Evolutionary conservation across 2,329 filamentous ascomycete species (phyloP), one percentile per base, ranked within the genome.

Genomic region (Ophiocordyceps unilateralis): DNA sequence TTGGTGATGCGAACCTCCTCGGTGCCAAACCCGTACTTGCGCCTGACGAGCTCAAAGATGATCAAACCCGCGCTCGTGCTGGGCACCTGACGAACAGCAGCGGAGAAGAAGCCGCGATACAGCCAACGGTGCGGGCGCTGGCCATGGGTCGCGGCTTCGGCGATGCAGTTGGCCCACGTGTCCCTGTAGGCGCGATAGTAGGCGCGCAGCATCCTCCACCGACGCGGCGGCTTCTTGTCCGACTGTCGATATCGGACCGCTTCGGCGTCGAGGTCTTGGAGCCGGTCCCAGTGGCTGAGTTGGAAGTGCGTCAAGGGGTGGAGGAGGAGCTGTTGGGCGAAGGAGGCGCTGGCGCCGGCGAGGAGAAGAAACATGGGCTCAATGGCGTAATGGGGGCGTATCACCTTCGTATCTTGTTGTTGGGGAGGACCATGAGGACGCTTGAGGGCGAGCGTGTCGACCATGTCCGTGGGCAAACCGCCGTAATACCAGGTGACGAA

Each of bases 51-150:
- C 60, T 88, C 83, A 55, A 88, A 88, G 19, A 85, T 83, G 50
- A 88, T 83, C 46, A 88, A 56, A 0, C 81, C 83, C 0, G 82
- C 82, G 46, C 78, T 82, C 2, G 83, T 87, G 55, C 80, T 83
- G 0, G 83, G 83, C 2, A 84, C 79, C 59, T 86, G 81, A 5
- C 79, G 67, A 42, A 86, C 70, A 1, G 82, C 82, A 43, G 72
- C 78, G 71, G 74, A 74, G 68, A 81, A 76, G 56, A 87, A 86
- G 12, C 77, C 80, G 5, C 74, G 67, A 54, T 82, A 88, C 6
- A 87, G 58, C 72, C 81, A 87, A 14, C 62, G 66, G 20, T 67
- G 55, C 57, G 80, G 66, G 1, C 72, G 69, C 15, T 72, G 67
- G 0, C 74, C 70, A 42, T 78, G 70, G 0, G 62, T 53, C 5